Conservation (phyloP, 495 filamentous ascomycete species). For the Hypomontagnella monticulosa region DNA sequence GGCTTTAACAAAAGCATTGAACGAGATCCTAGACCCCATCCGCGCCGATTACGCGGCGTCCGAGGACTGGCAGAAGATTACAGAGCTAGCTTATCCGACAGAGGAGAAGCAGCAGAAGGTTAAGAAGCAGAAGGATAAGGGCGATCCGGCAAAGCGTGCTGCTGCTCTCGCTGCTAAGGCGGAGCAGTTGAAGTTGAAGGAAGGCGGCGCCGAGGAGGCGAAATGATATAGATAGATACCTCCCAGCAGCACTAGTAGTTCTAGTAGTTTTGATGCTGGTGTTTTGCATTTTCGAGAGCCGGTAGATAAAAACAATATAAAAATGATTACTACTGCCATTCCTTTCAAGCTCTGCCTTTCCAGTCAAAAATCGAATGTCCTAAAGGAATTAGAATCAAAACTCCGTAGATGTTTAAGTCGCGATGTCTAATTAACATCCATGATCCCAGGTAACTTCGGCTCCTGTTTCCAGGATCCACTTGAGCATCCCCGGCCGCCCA, state of each 20-base stretch:
- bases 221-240: constrained; percentile 25
- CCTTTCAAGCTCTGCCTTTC: too few relatives aligned
- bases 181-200: constrained; percentile 35
- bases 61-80: constrained; percentile 82
- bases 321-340: too few relatives aligned
- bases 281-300: constrained; percentile 19
- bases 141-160: constrained; percentile 49
- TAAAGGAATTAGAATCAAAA: too few relatives aligned
- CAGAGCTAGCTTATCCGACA: constrained; percentile 83
- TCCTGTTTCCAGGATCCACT: background rate
- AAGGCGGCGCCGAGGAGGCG: constrained; percentile 10
- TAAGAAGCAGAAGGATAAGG: constrained; percentile 85
- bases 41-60: constrained; percentile 73
- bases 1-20: constrained; percentile 75
- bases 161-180: constrained; percentile 37
- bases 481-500: too few relatives aligned
- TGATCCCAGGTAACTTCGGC: too few relatives aligned
- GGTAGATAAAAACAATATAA: constrained; percentile 2
- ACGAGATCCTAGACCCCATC: constrained; percentile 77
- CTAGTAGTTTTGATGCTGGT: constrained; percentile 13
- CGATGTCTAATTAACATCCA: too few relatives aligned
- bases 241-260: constrained; percentile 6
- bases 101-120: constrained; percentile 70
- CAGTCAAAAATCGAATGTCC: too few relatives aligned
- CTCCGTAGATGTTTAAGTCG: too few relatives aligned